A percentile compares a stretch with the other conserved stretches of the same genome.
Evolutionary conservation across 2,329 filamentous ascomycete species (phyloP).

Genomic region (Pyrenophora graminea): DNA sequence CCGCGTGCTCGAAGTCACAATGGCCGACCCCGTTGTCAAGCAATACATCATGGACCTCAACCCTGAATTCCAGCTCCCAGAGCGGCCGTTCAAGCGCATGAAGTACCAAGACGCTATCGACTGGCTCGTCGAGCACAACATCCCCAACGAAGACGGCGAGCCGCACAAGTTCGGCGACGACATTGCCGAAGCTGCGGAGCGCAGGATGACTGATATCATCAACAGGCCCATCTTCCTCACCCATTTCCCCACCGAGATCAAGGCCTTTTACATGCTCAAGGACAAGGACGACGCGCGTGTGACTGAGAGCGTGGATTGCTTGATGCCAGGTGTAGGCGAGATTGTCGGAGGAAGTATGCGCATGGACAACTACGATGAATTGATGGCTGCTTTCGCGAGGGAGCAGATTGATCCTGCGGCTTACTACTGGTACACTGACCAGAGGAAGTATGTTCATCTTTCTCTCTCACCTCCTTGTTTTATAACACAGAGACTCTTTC

Average conservation of each 20-base stretch:
- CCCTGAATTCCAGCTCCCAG: slow-evolving; percentile 81
- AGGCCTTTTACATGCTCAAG: slow-evolving; percentile 99
- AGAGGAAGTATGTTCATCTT: slow-evolving; percentile 75
- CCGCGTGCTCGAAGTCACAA: slow-evolving; percentile 76
- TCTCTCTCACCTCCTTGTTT: background rate
- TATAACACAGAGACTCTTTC: background rate
- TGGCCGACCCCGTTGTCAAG: slow-evolving; percentile 74
- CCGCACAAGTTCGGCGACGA: slow-evolving; percentile 93
- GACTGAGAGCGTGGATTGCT: slow-evolving; percentile 86
- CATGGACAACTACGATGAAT: slow-evolving; percentile 87
- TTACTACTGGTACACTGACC: slow-evolving; percentile 99
- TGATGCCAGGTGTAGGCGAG: slow-evolving; percentile 94
- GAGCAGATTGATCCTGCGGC: slow-evolving; percentile 81
- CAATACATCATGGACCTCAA: slow-evolving; percentile 82
- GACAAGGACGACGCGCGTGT: slow-evolving; percentile 77
- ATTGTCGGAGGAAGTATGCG: slow-evolving; percentile 97
- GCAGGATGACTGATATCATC: slow-evolving; percentile 95
- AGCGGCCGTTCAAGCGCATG: slow-evolving; percentile 91
- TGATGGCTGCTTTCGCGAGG: slow-evolving; percentile 80
- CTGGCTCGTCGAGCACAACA: slow-evolving; percentile 89
- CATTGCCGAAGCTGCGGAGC: slow-evolving; percentile 96
- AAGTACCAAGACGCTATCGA: slow-evolving; percentile 91
- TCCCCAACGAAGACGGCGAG: slow-evolving; percentile 89
- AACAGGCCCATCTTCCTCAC: slow-evolving; percentile 94
- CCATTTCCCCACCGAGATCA: slow-evolving; percentile 96